These are phyloP conservation scores for Barbarea vulgaris DNA, from an alignment of 345 rosid species.

Conservation along the genomic window DNA sequence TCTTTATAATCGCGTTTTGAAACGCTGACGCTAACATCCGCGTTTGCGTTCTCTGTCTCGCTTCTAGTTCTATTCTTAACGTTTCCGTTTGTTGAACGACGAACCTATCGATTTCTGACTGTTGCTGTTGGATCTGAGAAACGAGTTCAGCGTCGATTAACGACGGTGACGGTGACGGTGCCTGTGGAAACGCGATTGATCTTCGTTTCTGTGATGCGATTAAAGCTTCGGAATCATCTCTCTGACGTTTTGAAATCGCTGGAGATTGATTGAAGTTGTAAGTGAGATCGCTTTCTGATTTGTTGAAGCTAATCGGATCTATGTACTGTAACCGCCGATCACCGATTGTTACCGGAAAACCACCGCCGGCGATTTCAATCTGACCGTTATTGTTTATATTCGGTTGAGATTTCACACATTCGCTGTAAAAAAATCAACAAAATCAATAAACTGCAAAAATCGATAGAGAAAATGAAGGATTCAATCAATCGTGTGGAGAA, in stretches of 20 bases:
- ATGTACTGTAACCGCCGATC: slow-evolving; percentile 39
- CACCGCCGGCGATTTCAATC: slow-evolving; percentile 39
- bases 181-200: slow-evolving; percentile 12
- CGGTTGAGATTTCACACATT: slow-evolving; percentile 48
- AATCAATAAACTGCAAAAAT: not conserved
- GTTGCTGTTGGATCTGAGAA: slow-evolving; percentile 57
- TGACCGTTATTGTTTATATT: slow-evolving; percentile 43
- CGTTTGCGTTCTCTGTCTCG: slow-evolving; percentile 60
- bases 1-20: slow-evolving; percentile 46
- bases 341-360: slow-evolving; percentile 36
- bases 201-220: slow-evolving; percentile 45
- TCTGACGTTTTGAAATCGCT: slow-evolving; percentile 48
- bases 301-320: slow-evolving; percentile 51
- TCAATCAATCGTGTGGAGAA: not conserved
- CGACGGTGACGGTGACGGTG: slow-evolving; percentile 18
- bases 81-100: slow-evolving; percentile 61
- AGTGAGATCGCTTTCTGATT: slow-evolving; percentile 58
- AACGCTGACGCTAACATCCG: slow-evolving; percentile 53
- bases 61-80: slow-evolving; percentile 62
- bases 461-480: not conserved
- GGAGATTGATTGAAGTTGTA: slow-evolving; percentile 43
- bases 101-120: slow-evolving; percentile 57
- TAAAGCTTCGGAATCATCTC: slow-evolving; percentile 52
- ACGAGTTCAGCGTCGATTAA: slow-evolving; percentile 47
- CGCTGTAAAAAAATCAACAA: slow-evolving; percentile 36